phyloP scores from a whole-genome alignment of 2,329 filamentous ascomycete species.

The Diplodia corticola region DNA sequence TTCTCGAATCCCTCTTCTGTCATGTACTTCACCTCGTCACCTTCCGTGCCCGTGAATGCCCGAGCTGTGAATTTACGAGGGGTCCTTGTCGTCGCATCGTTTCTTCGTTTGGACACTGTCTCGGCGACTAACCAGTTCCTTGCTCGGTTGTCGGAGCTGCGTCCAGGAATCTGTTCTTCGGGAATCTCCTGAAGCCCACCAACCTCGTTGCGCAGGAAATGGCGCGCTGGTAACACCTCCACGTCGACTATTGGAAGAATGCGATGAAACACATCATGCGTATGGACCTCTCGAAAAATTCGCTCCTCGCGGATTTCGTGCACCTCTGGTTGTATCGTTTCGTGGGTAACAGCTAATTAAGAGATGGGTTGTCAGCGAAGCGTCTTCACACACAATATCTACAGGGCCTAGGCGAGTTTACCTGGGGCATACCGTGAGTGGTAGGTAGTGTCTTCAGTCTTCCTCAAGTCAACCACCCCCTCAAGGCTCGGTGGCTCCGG shows the following conservation, averaged over 20 bases:
- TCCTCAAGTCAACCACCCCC: slow-evolving; percentile 38
- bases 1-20: slow-evolving; percentile 44
- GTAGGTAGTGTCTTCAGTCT: slow-evolving; percentile 44
- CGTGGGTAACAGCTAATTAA: slow-evolving; percentile 54
- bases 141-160: slow-evolving; percentile 21
- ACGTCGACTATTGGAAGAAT: slow-evolving; percentile 56
- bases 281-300: slow-evolving; percentile 57
- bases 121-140: slow-evolving; percentile 37
- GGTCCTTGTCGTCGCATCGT: not conserved
- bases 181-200: slow-evolving; percentile 47
- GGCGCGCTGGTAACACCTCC: slow-evolving; percentile 54
- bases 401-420: slow-evolving; percentile 26
- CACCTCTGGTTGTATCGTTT: slow-evolving; percentile 46
- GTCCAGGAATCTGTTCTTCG: slow-evolving; percentile 43
- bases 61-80: slow-evolving; percentile 37
- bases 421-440: slow-evolving; percentile 42
- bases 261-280: slow-evolving; percentile 54
- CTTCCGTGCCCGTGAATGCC: slow-evolving; percentile 40
- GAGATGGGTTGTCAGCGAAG: slow-evolving; percentile 23
- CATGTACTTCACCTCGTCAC: slow-evolving; percentile 43
- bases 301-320: slow-evolving; percentile 51
- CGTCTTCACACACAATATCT: slow-evolving; percentile 27
- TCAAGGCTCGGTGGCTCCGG: slow-evolving; percentile 23
- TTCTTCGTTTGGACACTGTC: slow-evolving; percentile 7
- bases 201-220: slow-evolving; percentile 47